These are phyloP conservation scores for Botrytis porri DNA, from an alignment of 2,329 filamentous ascomycete species.

Conservation along the genomic window DNA sequence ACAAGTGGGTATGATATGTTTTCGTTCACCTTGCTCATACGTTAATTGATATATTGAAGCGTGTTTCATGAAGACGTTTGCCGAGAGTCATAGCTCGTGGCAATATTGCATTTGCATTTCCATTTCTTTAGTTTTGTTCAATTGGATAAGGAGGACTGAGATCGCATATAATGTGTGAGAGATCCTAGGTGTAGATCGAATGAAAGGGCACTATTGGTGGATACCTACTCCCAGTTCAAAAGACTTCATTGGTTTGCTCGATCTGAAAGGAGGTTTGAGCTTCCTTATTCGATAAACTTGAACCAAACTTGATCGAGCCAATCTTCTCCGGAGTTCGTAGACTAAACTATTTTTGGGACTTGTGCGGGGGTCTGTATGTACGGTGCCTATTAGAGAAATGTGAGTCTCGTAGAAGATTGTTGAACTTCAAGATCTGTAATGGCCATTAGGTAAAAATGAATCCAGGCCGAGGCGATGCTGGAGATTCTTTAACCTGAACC, in stretches of 20 bases:
- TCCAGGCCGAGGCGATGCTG: not conserved
- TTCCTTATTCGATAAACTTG: slow-evolving; percentile 10
- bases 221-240: not conserved
- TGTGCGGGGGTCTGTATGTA: slow-evolving; percentile 12
- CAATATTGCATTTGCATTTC: slow-evolving; percentile 9
- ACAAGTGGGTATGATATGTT: slow-evolving; percentile 8
- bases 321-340: not conserved
- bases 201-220: slow-evolving; percentile 7
- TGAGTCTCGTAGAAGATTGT: not conserved
- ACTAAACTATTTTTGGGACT: slow-evolving; percentile 6
- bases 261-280: slow-evolving; percentile 5
- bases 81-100: slow-evolving; percentile 4
- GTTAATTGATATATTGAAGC: slow-evolving; percentile 1
- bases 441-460: slow-evolving; percentile 14
- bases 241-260: slow-evolving; percentile 13
- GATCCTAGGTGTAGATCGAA: slow-evolving; percentile 13
- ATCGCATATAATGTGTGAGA: slow-evolving; percentile 5
- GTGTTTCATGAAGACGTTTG: slow-evolving; percentile 17
- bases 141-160: not conserved
- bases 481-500: not conserved
- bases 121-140: not conserved
- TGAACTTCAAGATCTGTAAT: slow-evolving; percentile 10
- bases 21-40: slow-evolving; percentile 13
- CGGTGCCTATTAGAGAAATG: slow-evolving; percentile 4
- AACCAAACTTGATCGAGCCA: slow-evolving; percentile 11